These are phyloP conservation scores for Cutaneotrichosporon dermatis DNA, from an alignment of 1,284 basidiomycete species.

Conservation along the genomic window DNA sequence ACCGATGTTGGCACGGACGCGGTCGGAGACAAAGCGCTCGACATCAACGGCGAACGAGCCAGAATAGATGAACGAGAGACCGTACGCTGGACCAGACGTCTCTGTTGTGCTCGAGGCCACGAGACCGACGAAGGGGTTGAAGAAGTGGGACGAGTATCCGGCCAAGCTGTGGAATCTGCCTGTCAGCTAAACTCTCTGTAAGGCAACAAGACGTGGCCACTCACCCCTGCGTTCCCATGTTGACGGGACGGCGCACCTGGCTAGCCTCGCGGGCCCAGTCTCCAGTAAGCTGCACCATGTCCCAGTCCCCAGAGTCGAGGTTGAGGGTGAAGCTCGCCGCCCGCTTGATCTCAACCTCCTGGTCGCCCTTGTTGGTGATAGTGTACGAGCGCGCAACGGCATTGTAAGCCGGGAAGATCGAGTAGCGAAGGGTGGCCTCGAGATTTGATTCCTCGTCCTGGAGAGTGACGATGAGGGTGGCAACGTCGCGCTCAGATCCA, in stretches of 20 bases:
- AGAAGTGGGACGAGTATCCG: conserved; percentile 33
- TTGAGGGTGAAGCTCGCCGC: conserved; percentile 26
- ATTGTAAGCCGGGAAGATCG: conserved; percentile 20
- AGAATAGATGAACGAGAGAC: conserved; percentile 31
- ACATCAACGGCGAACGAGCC: conserved; percentile 27
- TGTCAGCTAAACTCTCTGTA: neutral
- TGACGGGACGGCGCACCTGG: conserved; percentile 18
- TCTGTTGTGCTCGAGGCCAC: conserved; percentile 24
- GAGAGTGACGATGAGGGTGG: conserved; percentile 3
- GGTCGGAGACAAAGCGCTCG: conserved; percentile 20
- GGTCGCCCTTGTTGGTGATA: conserved; percentile 19
- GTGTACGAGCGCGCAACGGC: conserved; percentile 20
- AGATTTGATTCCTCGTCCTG: conserved; percentile 17
- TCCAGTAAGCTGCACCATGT: conserved; percentile 27
- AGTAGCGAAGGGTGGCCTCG: conserved; percentile 21
- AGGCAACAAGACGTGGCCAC: neutral
- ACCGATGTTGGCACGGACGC: conserved; percentile 25
- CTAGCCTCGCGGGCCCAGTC: conserved; percentile 31
- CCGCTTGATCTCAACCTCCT: conserved; percentile 20
- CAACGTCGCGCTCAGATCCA: conserved; percentile 6
- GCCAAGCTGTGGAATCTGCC: conserved; percentile 26
- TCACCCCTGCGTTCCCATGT: conserved; percentile 31
- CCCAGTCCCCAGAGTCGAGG: conserved; percentile 22
- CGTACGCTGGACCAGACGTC: conserved; percentile 22
- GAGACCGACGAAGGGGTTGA: conserved; percentile 35